These are phyloP conservation scores for Sechiopsis laciniata DNA, from an alignment of 306 rosid species.

Conservation along the genomic window DNA sequence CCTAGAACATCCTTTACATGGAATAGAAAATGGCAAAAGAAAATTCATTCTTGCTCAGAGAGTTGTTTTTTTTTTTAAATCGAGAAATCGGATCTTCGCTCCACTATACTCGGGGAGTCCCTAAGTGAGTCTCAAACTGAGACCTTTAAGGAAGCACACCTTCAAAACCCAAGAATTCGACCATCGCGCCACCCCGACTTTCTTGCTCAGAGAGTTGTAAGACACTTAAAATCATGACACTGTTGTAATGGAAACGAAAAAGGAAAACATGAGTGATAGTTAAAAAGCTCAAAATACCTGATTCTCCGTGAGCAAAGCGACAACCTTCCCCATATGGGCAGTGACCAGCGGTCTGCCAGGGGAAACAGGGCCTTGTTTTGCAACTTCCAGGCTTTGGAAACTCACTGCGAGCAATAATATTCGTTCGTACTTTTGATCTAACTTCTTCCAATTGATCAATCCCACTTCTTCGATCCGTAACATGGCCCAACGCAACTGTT, in stretches of 20 bases:
- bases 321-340: constrained; percentile 21
- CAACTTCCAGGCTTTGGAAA: neutral
- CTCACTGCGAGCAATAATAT: neutral
- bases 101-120: too few species aligned
- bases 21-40: neutral
- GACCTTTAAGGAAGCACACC: too few species aligned
- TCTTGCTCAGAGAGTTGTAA: neutral
- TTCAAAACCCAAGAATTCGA: too few species aligned
- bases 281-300: constrained; percentile 20
- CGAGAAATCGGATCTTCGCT: too few species aligned
- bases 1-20: neutral
- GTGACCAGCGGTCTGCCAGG: constrained; percentile 21
- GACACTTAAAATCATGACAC: neutral
- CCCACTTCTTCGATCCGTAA: constrained; percentile 1
- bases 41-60: constrained; percentile 2
- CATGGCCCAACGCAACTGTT: neutral
- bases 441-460: constrained; percentile 17
- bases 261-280: neutral
- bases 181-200: too few species aligned
- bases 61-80: too few species aligned
- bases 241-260: neutral
- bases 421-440: constrained; percentile 7
- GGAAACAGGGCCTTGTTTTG: constrained; percentile 19
- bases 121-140: too few species aligned
- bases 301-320: constrained; percentile 29